These are phyloP conservation scores for Xylaria sp. DNA, from an alignment of 2,329 filamentous ascomycete genomes.

Conservation along the genomic window DNA sequence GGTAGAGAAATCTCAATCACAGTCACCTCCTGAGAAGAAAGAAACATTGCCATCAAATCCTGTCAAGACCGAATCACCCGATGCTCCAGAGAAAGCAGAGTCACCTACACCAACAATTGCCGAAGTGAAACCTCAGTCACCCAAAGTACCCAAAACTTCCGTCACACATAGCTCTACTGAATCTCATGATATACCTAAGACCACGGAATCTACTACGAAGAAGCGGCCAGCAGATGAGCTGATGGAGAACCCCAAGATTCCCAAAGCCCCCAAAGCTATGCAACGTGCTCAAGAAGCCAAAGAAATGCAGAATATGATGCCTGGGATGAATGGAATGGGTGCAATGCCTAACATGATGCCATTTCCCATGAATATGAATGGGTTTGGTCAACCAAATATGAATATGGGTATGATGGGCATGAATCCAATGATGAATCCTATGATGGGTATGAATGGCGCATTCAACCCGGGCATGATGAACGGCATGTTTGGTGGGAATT, in stretches of 20 bases:
- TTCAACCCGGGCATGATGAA: constrained; percentile 52
- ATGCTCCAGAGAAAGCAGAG: constrained; percentile 45
- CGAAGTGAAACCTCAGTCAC: constrained; percentile 48
- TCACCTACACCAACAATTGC: constrained; percentile 43
- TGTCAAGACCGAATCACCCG: constrained; percentile 47
- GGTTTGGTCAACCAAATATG: constrained; percentile 53
- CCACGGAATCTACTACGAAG: constrained; percentile 58
- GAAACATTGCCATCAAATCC: constrained; percentile 52
- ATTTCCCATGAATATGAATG: constrained; percentile 53
- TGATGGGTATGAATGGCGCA: constrained; percentile 52
- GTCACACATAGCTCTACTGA: constrained; percentile 42
- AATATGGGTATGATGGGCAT: constrained; percentile 54
- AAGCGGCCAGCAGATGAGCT: constrained; percentile 85
- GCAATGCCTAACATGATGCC: constrained; percentile 62
- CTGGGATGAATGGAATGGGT: constrained; percentile 46
- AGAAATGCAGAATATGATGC: constrained; percentile 58
- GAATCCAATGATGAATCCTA: constrained; percentile 54
- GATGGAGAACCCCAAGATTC: constrained; percentile 70
- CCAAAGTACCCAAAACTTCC: constrained; percentile 40
- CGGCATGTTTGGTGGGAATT: constrained; percentile 52
- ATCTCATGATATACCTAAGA: constrained; percentile 39
- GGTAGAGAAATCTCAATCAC: constrained; percentile 49
- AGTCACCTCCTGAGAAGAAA: constrained; percentile 43
- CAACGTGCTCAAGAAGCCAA: constrained; percentile 61
- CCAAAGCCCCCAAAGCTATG: constrained; percentile 74